These are phyloP conservation scores for Herpetomonas samuelpessoai DNA, from an alignment of 208 protist species.

Conservation along the genomic window DNA sequence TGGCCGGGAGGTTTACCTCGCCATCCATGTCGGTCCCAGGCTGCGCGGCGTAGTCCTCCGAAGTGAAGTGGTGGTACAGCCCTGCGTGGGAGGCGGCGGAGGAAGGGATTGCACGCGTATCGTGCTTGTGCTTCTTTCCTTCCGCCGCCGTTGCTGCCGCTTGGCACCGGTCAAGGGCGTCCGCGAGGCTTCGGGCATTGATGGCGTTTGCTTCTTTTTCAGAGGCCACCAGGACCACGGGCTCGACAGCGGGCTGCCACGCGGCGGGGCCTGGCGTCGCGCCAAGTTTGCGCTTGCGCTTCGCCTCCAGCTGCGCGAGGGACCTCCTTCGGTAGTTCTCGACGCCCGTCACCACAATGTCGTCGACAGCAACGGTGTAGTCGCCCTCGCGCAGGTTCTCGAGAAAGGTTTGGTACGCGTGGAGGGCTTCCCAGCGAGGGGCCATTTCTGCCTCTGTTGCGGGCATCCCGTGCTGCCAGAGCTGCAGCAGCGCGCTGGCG, in stretches of 20 bases:
- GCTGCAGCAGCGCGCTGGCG: background rate
- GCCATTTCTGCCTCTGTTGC: background rate
- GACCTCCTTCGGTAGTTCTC: background rate
- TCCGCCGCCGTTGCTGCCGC: too few relatives aligned
- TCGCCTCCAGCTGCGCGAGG: background rate
- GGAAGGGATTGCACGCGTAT: background rate
- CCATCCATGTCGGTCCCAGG: slow-evolving; percentile 53
- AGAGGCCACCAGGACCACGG: slow-evolving; percentile 45
- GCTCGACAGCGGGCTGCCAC: slow-evolving; percentile 35
- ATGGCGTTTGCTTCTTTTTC: slow-evolving; percentile 44
- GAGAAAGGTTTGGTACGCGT: slow-evolving; percentile 18
- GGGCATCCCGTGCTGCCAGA: background rate
- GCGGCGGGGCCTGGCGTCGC: too few relatives aligned
- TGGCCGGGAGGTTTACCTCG: slow-evolving; percentile 46
- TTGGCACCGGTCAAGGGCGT: slow-evolving; percentile 7
- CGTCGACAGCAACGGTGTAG: slow-evolving; percentile 49
- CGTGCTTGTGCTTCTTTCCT: background rate
- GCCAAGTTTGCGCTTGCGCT: too few relatives aligned
- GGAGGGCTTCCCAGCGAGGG: background rate
- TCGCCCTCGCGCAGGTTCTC: slow-evolving; percentile 53
- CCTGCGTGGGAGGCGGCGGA: slow-evolving; percentile 10
- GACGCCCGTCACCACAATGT: slow-evolving; percentile 33
- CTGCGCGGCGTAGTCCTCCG: slow-evolving; percentile 68
- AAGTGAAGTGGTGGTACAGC: slow-evolving; percentile 53
- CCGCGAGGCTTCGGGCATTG: slow-evolving; percentile 47